Base-by-base conservation (phyloP, 805 yeast genomes). In the Barnettozyma populi region DNA sequence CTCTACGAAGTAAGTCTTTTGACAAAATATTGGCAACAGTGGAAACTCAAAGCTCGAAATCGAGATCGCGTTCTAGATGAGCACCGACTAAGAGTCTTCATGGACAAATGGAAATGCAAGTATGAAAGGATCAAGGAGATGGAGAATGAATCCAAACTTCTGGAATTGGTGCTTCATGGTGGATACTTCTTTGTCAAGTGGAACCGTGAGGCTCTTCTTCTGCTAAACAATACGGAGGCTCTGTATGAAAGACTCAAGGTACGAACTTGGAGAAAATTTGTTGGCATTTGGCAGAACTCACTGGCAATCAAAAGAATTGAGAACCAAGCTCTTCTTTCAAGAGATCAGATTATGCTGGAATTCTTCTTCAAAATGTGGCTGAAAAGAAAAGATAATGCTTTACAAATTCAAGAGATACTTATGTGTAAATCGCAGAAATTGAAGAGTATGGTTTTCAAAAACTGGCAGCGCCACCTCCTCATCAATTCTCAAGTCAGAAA, bases 141-240 rank as follows among this genome's bases (percentile, higher is more conserved):
- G 46, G 14, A 44, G 3, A 19, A 27, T 9, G 58, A 56, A 27
- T 52, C 60, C 0, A 29, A 45, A 7, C 44, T 44, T 2, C 34
- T 59, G 2, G 61, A 60, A 27, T 8, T 48, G 18, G 56, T 49
- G 5, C 45, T 61, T 8, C 58, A 52, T 35, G 62, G 53, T 27
- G 64, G 63, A 1, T 59, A 48, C 41, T 51, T 61, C 44, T 57
- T 61, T 38, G 32, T 51, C 7, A 61, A 52, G 47, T 61, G 65
- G 64, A 52, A 41, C 16, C n/a, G 21, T 4, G n/a, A 36, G 2
- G 10, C 50, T 4, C 21, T 40, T 2, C n/a, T 11, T 16, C 32
- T 3, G 8, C 21, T 4, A 45, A 5, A 10, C 7, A 16, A 11
- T 20, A 21, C 6, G 32, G 16, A 36, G 7, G 23, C 5, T 7